Base-by-base conservation (phyloP, 2,329 filamentous ascomycete genomes). In the Aureobasidium sp. region DNA sequence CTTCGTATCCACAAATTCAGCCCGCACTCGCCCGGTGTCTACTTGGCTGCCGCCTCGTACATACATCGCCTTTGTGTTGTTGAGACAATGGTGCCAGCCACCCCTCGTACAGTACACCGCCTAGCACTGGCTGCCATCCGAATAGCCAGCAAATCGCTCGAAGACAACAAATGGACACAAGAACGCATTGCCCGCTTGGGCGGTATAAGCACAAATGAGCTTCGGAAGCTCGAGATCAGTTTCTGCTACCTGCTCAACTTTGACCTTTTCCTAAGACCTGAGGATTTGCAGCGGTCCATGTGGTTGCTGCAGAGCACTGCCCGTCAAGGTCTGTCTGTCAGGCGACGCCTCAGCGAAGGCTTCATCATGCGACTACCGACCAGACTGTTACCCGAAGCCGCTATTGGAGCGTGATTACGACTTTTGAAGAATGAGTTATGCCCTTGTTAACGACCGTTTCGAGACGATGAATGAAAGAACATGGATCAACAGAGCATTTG, bases 21-120 rank as follows among this genome's bases (percentile, higher is more conserved):
- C 70, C 92, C 94, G 3, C 91, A 96, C 84, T 95, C 90, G 65
- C 91, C 92, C 0, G 93, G 88, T 29, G 93, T 97, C 10, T 97
- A 96, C 75, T 85, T 99, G 30, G 91, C 93, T 1, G 88, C 92
- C 5, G 91, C 89, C 50, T 80, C 89, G 9, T 97, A 96, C 76
- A 93, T 97, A 66, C 87, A 93, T 71, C 86, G 88, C 29, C 80
- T 97, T 47, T 89, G 88, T 0, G 85, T 93, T 13, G 81, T 87
- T 48, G 90, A 80, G 58, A 74, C 95, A 70, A 83, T 88, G 29
- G 87, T 97, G 25, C 86, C 87, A 1, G 88, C 96, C 8, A 96
- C 91, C 3, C 82, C 83, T 62, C 84, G 90, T 62, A 97, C 96
- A 65, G 88, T 90, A 64, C 93, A 99, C 73, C 86, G 94, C 2